Evolutionary conservation across 352 stramenopile species (phyloP), one percentile per base, ranked within the genome.

Genomic region (Globisporangium uncinulatum): DNA sequence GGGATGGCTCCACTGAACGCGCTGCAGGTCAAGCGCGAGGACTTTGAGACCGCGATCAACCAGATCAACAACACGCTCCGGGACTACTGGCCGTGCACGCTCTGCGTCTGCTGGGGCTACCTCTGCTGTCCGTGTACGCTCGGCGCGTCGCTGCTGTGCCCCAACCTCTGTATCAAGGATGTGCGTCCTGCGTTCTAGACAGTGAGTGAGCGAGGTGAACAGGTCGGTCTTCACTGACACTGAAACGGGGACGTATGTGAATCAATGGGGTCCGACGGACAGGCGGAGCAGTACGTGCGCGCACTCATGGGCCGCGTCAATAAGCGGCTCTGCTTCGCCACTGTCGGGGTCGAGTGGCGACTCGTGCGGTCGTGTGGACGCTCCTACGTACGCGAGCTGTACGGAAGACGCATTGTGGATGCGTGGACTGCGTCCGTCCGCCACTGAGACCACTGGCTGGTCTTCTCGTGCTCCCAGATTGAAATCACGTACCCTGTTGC

Each of bases 1-100:
- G 24, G 24, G 24, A 29, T n/a, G n/a, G n/a, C n/a, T n/a, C n/a
- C n/a, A n/a, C 6, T 45, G 39, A 14, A 20, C 13, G 39, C 11
- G 39, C 6, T 47, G 21, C 49, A 81, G 64, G 67, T 86, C 29
- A 70, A 78, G 43, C 64, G 82, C 31, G 61, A 72, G 21, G 77
- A 91, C 42, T 91, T 91, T 51, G 67, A 76, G 49, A 71, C 76
- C 15, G 81, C 81, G 34, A 86, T 91, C 64, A 88, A 89, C 64
- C 76, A 91, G 71, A 86, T 91, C 68, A 91, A 91, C 78, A 89
- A 89, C 69, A 91, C 81, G 29, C 70, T 91, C 58, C 74, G 82
- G 61, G 81, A 88, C 70, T 91, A 91, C 61, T 91, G 81, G 81
- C 81, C 81, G 36, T 89, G 81, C 59, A 67, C 77, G 39, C 84